These are phyloP conservation scores for Nitzschia sp. DNA, from an alignment of 108 stramenopile genomes.

Conservation along the genomic window DNA sequence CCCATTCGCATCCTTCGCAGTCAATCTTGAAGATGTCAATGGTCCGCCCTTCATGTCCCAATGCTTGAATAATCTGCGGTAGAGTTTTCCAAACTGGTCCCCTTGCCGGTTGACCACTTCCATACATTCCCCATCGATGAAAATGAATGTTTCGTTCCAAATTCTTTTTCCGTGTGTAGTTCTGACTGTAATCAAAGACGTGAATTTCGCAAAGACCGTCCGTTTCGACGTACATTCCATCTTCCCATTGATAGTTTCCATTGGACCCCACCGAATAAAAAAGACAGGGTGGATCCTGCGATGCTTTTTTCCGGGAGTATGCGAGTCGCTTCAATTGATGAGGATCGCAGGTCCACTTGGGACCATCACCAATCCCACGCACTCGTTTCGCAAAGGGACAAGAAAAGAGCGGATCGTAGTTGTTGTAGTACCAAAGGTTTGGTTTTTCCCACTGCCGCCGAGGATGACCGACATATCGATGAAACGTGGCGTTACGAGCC, in stretches of 20 bases:
- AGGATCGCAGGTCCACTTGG: conserved; percentile 71
- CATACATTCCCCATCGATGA: conserved; percentile 59
- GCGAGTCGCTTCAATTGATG: conserved; percentile 41
- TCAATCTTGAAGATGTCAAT: conserved; percentile 76
- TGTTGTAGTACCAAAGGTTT: conserved; percentile 45
- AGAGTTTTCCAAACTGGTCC: conserved; percentile 14
- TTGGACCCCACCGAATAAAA: conserved; percentile 58
- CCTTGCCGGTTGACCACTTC: conserved; percentile 20
- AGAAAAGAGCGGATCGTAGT: conserved; percentile 58
- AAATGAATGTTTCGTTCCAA: conserved; percentile 40
- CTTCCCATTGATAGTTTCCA: conserved; percentile 48
- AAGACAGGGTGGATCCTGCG: conserved; percentile 32
- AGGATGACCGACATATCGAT: conserved; percentile 14
- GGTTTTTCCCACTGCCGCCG: neutral
- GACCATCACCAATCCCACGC: conserved; percentile 54
- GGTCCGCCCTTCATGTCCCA: conserved; percentile 51
- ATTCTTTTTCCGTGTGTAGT: conserved; percentile 23
- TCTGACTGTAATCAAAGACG: conserved; percentile 45
- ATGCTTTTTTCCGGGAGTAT: conserved; percentile 8
- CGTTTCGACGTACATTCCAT: conserved; percentile 37
- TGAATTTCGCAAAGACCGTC: conserved; percentile 56
- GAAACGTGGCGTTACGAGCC: conserved; percentile 19
- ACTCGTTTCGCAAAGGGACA: conserved; percentile 56
- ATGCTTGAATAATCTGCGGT: conserved; percentile 37
- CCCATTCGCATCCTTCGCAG: conserved; percentile 71